Evolutionary conservation across 495 filamentous ascomycete species (phyloP), one percentile per base, ranked within the genome.

Genomic region (Penicillium taxi): DNA sequence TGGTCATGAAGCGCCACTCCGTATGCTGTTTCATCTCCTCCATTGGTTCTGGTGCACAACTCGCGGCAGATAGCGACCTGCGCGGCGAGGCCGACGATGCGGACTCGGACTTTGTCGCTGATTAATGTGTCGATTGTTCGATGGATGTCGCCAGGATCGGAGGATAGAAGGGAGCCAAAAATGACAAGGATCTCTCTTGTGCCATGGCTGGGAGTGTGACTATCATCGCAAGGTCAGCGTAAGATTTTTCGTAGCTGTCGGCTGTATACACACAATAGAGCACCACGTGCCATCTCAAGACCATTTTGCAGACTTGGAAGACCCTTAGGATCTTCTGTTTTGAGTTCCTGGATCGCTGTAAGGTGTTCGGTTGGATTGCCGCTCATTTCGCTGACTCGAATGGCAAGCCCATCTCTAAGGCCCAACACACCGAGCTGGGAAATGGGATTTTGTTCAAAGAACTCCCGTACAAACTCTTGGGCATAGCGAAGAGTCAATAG

Each of bases 391-490:
- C 80, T 88, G 33, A 98, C 75, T 23, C 85, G 67, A 6, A 91
- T 60, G 6, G 88, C 89, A 11, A 96, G 66, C 9, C 91, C 91
- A 59, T 96, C 93, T 27, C 81, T 78, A 77, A 95, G 89, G 30
- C 84, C 90, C 26, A 98, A 65, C 15, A 96, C 78, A 9, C 82
- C 86, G 24, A 98, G 70, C 53, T 98, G 93, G 19, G 86, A 91
- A 57, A 98, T 96, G n/a, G 91, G 91, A 42, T 98, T 98, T 58
- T 98, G 91, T 58, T 96, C 90, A 56, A 96, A 98, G 62, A 87
- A 98, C 47, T 96, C 93, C 29, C 79, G 73, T 24, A 96, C 82
- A 56, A 95, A 96, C 41, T 85, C 82, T 42, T 81, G 73, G 29
- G 88, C 84, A 64, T 89, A 93, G 47, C 80, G 80, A 41, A 96